Evolutionary conservation across 495 filamentous ascomycete species (phyloP), one percentile per base, ranked within the genome.

Genomic region (Evernia prunastri): DNA sequence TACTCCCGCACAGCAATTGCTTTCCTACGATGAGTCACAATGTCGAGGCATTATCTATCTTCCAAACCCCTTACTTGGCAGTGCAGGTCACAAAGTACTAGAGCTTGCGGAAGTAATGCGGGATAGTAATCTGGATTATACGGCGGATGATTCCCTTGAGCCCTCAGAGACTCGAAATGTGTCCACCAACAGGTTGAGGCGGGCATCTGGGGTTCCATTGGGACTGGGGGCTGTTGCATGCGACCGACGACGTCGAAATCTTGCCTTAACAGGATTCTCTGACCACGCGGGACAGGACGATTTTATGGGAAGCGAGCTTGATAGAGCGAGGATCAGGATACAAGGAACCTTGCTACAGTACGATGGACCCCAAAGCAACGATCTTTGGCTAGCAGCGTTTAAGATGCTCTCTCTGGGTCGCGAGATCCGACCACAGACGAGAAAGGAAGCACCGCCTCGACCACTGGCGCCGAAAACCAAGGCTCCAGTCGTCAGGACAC

Each of bases 61-160:
- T 11, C 75, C 77, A 2, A 77, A 76, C 40, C 45, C 69, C 1
- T 40, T 49, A 4, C 59, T 78, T 0, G 58, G 66, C 2, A 61
- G 59, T 49, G 58, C 68, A 25, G 70, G 70, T 20, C 53, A 84
- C 10, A 70, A 82, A 64, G 69, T 89, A 35, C 73, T 90, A 62
- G 77, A 83, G 59, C 75, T 89, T 27, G 73, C 80, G 0, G 75
- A 82, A 53, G 80, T 81, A 68, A 51, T 73, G 42, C 66, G 68
- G 17, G 57, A 69, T 18, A 15, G 27, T 18, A 66, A 67, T 20
- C 25, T 59, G 0, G 66, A 69, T 9, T 61, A 56, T 18, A 45
- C 60, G 10, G 56, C 66, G 31, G 67, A 69, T 1, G 53, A 68
- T 12, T 40, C 53, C 35, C 42, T 18, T 3, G 61, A 61, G 35